phyloP scores from a whole-genome alignment of 768 basidiomycete genomes.

The Lentinula sp. region DNA sequence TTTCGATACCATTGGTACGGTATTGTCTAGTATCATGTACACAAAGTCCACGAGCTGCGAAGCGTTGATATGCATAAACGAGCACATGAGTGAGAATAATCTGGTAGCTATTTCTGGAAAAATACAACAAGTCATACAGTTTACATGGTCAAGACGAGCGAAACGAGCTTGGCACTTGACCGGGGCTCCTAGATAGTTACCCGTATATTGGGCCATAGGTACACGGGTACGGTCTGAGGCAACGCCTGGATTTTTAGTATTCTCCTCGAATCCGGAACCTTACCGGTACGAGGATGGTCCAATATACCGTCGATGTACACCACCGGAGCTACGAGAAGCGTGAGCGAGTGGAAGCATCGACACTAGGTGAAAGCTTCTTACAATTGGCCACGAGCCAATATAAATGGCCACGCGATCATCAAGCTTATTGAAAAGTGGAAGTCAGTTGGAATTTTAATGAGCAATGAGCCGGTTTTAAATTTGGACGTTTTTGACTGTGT shows the following conservation, averaged over 20 bases:
- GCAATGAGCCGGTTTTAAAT: no score
- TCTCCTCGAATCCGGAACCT: background rate
- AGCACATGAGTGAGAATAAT: background rate
- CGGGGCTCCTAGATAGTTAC: background rate
- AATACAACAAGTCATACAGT: background rate
- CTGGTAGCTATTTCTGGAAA: background rate
- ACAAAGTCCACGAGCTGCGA: background rate
- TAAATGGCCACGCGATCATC: background rate
- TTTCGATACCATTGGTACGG: background rate
- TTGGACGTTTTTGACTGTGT: no score
- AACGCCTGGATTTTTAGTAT: background rate
- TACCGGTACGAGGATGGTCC: background rate
- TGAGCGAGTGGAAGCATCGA: background rate
- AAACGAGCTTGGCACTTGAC: background rate
- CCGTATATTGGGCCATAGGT: background rate
- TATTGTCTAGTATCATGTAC: background rate
- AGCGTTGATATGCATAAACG: background rate
- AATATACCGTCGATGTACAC: background rate
- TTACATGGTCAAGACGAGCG: background rate
- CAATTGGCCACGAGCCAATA: background rate
- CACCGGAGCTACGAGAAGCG: background rate
- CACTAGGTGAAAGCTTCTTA: background rate
- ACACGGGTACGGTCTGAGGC: background rate
- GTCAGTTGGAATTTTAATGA: no score
- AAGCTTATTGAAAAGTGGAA: no score